Base-by-base conservation (phyloP, 2,329 filamentous ascomycete genomes). In the Cladophialophora psammophila region DNA sequence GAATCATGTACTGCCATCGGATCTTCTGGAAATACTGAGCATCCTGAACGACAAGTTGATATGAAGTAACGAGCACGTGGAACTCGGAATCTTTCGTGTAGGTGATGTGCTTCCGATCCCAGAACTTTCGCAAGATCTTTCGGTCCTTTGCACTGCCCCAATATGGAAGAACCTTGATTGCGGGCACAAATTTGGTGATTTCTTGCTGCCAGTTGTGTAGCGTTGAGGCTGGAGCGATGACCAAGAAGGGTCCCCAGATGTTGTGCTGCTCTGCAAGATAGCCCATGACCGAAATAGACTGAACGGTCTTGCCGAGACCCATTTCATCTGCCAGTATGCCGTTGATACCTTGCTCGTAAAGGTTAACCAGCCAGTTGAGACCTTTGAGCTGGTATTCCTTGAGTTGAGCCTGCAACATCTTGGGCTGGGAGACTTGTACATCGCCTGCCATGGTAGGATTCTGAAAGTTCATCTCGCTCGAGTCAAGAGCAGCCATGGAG, bases 141-240 rank as follows among this genome's bases (percentile, higher is more conserved):
- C 95, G 90, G 76, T 99, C 95, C 69, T 90, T 92, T 12, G 93
- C 94, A 64, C 90, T 95, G 72, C 95, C 95, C 95, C 95, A 99
- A 83, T 99, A 99, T 2, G 95, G 95, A 40, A 99, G 83, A 35
- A 97, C 93, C 80, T 98, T 98, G 78, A 99, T 89, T 65, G 92
- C 88, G 0, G 95, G 95, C 1, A 99, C 94, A 78, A 99, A 99
- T 78, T 88, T 94, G 68, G 92, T 87, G 71, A 99, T 97, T 83
- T 99, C 95, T 78, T 99, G 95, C 79, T 99, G 94, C 95, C 95
- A 99, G 77, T 99, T 99, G 88, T 99, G 94, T 66, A 99, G 83
- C 1, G 95, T 99, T 0, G 94, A 97, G 0, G 95, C 93, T 0
- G 95, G 95, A 0, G 95, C 95, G 69, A 99, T 96, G 72, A 99